A percentile compares a stretch with the other conserved stretches of the same genome.
phyloP scores from a whole-genome alignment of 352 stramenopile genomes.

The Blastocystis sp. region DNA sequence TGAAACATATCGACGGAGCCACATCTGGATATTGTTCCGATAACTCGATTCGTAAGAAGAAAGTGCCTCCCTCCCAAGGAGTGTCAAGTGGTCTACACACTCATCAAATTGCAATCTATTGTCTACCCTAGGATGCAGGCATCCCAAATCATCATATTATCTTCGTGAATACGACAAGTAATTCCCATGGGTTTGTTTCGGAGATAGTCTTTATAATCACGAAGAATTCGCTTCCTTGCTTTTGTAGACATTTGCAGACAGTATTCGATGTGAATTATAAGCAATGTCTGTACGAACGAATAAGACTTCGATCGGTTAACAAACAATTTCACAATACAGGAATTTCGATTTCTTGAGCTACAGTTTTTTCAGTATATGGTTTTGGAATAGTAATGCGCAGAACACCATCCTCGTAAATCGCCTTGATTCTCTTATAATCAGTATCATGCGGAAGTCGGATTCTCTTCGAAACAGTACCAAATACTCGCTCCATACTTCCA shows the following conservation, averaged over 20 bases:
- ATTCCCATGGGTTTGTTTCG: constrained; percentile 17
- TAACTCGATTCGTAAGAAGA: constrained; percentile 77
- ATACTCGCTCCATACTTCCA: constrained; percentile 1
- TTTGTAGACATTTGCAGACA: constrained; percentile 36
- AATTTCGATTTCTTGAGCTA: constrained; percentile 4
- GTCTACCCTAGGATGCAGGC: constrained; percentile 79
- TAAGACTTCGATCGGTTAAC: background rate
- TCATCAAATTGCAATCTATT: background rate
- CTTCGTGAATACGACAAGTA: constrained; percentile 52
- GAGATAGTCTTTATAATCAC: constrained; percentile 27
- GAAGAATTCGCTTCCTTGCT: background rate
- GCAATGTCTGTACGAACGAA: background rate
- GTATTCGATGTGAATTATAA: background rate
- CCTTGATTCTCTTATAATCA: background rate
- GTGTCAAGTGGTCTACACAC: constrained; percentile 87
- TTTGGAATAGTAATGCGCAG: background rate
- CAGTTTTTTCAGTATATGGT: background rate
- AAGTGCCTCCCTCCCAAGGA: constrained; percentile 89
- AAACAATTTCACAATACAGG: background rate
- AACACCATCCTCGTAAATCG: constrained; percentile 8
- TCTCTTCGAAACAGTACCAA: background rate
- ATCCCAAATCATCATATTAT: constrained; percentile 67
- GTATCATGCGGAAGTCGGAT: constrained; percentile 23
- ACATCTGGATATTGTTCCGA: constrained; percentile 99
- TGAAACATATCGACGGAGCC: constrained; percentile 89